phyloP scores from a whole-genome alignment of 768 basidiomycete species.

The Boletus reticulatus region DNA sequence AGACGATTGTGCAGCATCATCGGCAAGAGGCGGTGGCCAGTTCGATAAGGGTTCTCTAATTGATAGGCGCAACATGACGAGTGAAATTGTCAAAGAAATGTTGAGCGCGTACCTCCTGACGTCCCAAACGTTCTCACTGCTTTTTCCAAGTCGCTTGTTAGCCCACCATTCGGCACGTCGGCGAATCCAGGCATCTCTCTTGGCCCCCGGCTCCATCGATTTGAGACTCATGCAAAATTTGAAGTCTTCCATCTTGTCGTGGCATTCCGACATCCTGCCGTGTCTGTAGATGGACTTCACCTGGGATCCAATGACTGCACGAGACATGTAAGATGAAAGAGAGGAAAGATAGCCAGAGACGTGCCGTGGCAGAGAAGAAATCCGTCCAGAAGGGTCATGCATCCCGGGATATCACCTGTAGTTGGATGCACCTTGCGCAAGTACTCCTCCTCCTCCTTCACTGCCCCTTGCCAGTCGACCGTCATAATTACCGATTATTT shows the following conservation, averaged over 20 bases:
- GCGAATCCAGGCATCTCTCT: conserved; percentile 80
- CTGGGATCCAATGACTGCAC: conserved; percentile 73
- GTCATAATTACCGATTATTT: conserved; percentile 22
- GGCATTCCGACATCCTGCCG: conserved; percentile 71
- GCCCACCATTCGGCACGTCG: conserved; percentile 97
- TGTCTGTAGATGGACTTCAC: conserved; percentile 84
- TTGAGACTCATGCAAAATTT: conserved; percentile 92
- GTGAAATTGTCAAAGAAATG: not conserved
- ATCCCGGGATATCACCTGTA: conserved; percentile 76
- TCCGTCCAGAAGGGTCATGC: conserved; percentile 71
- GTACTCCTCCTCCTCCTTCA: conserved; percentile 68
- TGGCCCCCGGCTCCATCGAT: conserved; percentile 70
- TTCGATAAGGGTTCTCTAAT: conserved; percentile 23
- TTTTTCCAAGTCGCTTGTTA: conserved; percentile 62
- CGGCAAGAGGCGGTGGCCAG: conserved; percentile 29
- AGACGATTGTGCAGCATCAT: conserved; percentile 17
- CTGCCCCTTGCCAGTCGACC: conserved; percentile 51
- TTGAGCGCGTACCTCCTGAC: conserved; percentile 65
- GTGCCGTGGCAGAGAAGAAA: conserved; percentile 71
- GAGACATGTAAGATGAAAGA: conserved; percentile 10
- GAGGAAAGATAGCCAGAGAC: conserved; percentile 9
- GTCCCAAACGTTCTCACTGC: conserved; percentile 96
- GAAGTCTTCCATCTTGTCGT: conserved; percentile 82
- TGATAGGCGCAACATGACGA: not conserved
- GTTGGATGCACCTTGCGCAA: conserved; percentile 69